phyloP scores from a whole-genome alignment of 2,329 filamentous ascomycete genomes.

The Talaromyces marneffei region DNA sequence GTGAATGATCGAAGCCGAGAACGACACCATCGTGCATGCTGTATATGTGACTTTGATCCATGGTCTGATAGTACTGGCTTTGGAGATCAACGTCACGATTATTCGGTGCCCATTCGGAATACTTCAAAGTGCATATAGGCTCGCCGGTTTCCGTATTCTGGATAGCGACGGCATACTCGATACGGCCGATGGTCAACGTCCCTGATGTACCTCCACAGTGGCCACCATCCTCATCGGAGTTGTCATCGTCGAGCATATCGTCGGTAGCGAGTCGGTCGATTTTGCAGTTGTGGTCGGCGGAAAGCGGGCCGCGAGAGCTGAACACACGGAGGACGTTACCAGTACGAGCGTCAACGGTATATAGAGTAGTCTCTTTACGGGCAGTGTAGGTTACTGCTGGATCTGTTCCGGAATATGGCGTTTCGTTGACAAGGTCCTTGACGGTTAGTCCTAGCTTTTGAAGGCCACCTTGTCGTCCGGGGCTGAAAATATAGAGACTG shows the following conservation, averaged over 20 bases:
- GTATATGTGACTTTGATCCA: constrained; percentile 85
- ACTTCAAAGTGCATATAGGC: constrained; percentile 81
- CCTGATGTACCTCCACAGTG: constrained; percentile 64
- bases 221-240: constrained; percentile 44
- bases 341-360: constrained; percentile 80
- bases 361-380: constrained; percentile 82
- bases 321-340: constrained; percentile 80
- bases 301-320: constrained; percentile 64
- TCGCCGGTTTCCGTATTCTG: constrained; percentile 67
- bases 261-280: constrained; percentile 52
- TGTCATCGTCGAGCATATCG: constrained; percentile 46
- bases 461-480: constrained; percentile 48
- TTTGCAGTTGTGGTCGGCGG: constrained; percentile 65
- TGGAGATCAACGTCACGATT: constrained; percentile 83
- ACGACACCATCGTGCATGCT: constrained; percentile 79
- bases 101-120: constrained; percentile 92
- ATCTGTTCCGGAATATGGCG: constrained; percentile 69
- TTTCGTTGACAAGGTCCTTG: constrained; percentile 79
- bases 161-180: constrained; percentile 85
- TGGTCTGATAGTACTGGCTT: constrained; percentile 70
- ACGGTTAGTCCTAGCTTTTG: constrained; percentile 47
- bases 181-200: constrained; percentile 75
- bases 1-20: constrained; percentile 68
- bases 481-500: constrained; percentile 77
- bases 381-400: constrained; percentile 83